Evolutionary conservation across 192 early-diverging fungal genomes (phyloP).

Genomic region (Phlyctochytrium bullatum): DNA sequence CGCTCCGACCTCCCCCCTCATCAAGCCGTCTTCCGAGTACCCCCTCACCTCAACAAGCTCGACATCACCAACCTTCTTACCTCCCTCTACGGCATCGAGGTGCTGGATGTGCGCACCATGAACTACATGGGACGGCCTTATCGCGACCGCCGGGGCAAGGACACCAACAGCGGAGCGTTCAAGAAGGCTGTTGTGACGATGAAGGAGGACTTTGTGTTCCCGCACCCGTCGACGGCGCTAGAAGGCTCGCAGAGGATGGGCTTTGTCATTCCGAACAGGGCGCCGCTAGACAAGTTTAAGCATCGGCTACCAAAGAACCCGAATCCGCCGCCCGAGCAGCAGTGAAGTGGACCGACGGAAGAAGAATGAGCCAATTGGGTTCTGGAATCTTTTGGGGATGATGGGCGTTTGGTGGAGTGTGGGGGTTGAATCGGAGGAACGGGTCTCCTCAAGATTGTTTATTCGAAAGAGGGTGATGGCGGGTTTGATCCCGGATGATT

Average conservation of each 20-base stretch:
- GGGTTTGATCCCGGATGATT: too few relatives aligned
- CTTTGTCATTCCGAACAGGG: conserved; percentile 21
- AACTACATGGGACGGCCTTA: conserved; percentile 69
- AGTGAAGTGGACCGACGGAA: background rate
- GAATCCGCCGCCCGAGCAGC: background rate
- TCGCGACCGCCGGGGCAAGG: conserved; percentile 32
- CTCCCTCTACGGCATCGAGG: conserved; percentile 77
- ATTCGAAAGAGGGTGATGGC: too few relatives aligned
- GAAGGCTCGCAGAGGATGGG: conserved; percentile 29
- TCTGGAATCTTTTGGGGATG: too few relatives aligned
- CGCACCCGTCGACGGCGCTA: conserved; percentile 31
- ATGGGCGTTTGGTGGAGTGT: too few relatives aligned
- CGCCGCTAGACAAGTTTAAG: conserved; percentile 13
- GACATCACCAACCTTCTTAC: conserved; percentile 85
- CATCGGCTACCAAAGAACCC: conserved; percentile 19
- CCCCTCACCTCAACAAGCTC: conserved; percentile 87
- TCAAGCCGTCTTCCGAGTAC: conserved; percentile 88
- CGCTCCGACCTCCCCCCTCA: conserved; percentile 75
- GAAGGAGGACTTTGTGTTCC: conserved; percentile 65
- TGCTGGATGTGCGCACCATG: conserved; percentile 86
- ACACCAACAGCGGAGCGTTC: conserved; percentile 23
- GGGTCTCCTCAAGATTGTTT: too few relatives aligned
- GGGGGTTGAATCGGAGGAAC: too few relatives aligned
- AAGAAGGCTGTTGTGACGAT: conserved; percentile 74
- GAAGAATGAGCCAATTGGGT: too few relatives aligned